Percentiles rank a stretch among this genome's conserved stretches.
phyloP scores from a whole-genome alignment of 805 yeast genomes.

The Yarrowia deformans region DNA sequence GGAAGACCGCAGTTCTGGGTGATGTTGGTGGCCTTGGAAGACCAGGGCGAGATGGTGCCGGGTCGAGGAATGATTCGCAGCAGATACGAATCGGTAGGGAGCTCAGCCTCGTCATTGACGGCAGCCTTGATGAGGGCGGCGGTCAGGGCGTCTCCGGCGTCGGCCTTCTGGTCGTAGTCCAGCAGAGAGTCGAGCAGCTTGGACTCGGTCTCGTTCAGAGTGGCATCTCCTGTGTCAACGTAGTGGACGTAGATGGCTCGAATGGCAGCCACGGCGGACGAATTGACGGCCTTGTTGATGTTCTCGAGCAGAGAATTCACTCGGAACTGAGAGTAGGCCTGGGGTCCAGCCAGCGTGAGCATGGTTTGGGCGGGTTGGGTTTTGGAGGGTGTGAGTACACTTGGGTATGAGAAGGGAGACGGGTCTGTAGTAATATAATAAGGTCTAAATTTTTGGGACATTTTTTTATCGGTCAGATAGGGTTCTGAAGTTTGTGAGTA shows the following conservation, averaged over 20 bases:
- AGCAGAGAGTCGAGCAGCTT: constrained; percentile 65
- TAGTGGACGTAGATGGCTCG: constrained; percentile 83
- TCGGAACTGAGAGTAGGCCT: constrained; percentile 87
- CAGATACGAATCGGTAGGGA: constrained; percentile 57
- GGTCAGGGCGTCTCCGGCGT: constrained; percentile 57
- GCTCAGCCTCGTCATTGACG: constrained; percentile 46
- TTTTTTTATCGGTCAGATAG: constrained; percentile 38
- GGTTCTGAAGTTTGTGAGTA: constrained; percentile 4
- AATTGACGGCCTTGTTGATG: constrained; percentile 73
- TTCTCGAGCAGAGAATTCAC: constrained; percentile 73
- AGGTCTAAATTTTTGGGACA: constrained; percentile 38
- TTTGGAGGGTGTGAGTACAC: constrained; percentile 11
- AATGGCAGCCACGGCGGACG: constrained; percentile 71
- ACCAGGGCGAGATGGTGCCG: constrained; percentile 99
- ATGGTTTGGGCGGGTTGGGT: constrained; percentile 40
- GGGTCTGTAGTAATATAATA: constrained; percentile 14
- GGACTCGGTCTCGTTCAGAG: constrained; percentile 46
- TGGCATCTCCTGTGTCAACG: constrained; percentile 60
- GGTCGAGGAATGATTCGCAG: constrained; percentile 86
- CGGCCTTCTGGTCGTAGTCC: constrained; percentile 75
- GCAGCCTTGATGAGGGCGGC: constrained; percentile 54
- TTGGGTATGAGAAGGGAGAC: constrained; percentile 15
- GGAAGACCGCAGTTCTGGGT: constrained; percentile 85
- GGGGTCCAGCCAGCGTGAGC: constrained; percentile 81
- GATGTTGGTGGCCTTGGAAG: constrained; percentile 97